These are phyloP conservation scores for Globisporangium polare DNA, from an alignment of 352 stramenopile species.

Conservation along the genomic window DNA sequence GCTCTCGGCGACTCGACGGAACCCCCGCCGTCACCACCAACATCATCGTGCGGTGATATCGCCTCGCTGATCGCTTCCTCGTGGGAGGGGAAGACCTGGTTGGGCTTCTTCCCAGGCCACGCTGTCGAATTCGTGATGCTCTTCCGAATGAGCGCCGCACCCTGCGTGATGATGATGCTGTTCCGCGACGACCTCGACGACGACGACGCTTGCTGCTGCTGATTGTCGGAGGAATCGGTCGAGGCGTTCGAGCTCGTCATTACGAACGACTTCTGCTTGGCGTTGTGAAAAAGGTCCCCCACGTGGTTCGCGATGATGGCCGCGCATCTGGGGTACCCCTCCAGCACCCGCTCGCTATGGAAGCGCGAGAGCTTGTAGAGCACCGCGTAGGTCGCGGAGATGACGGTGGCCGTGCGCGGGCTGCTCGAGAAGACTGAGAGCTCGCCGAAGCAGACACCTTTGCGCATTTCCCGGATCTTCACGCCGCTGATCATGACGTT, in stretches of 20 bases:
- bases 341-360: conserved; percentile 44
- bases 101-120: conserved; percentile 4
- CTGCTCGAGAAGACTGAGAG: conserved; percentile 58
- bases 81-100: conserved; percentile 1
- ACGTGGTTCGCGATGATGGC: conserved; percentile 25
- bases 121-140: neutral
- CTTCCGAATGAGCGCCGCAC: neutral
- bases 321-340: conserved; percentile 47
- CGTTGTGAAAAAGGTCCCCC: conserved; percentile 11
- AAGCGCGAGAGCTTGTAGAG: conserved; percentile 64
- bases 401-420: conserved; percentile 45
- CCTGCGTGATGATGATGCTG: neutral
- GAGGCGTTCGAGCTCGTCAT: neutral
- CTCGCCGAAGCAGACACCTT: conserved; percentile 63
- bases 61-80: neutral
- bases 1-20: neutral
- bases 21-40: too few relatives aligned
- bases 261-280: conserved; percentile 10
- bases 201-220: neutral
- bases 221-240: neutral
- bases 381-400: conserved; percentile 53
- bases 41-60: neutral
- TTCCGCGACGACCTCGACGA: neutral
- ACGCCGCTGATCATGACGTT: conserved; percentile 47
- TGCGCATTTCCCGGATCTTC: conserved; percentile 66